A percentile compares a stretch with the other conserved stretches of the same genome.
Conservation (phyloP, 1,284 basidiomycete genomes). For the Ganoderma multipileum region DNA sequence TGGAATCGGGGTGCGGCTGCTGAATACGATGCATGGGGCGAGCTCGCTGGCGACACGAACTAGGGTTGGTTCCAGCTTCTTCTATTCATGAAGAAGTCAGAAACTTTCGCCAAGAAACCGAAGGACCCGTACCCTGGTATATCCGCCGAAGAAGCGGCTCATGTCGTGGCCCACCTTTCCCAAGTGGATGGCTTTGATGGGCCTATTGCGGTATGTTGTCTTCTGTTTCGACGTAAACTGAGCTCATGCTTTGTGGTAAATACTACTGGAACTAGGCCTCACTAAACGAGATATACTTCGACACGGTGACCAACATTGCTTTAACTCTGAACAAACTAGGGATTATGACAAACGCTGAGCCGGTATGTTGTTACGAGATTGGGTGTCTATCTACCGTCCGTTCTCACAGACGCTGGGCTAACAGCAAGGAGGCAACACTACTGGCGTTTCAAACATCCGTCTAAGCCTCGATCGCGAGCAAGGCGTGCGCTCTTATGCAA, state of each 20-base stretch:
- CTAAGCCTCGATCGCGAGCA: neutral
- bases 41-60: neutral
- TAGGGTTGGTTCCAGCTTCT: slow-evolving; percentile 14
- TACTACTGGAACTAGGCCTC: neutral
- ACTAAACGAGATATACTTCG: slow-evolving; percentile 5
- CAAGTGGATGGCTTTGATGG: neutral
- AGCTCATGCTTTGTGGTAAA: neutral
- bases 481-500: slow-evolving; percentile 7
- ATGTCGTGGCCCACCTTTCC: neutral
- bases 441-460: slow-evolving; percentile 10
- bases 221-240: no score
- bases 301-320: neutral
- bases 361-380: neutral
- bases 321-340: slow-evolving; percentile 4
- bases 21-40: slow-evolving; percentile 13
- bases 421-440: slow-evolving; percentile 11
- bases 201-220: neutral
- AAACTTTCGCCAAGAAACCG: slow-evolving; percentile 1
- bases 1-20: slow-evolving; percentile 5
- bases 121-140: slow-evolving; percentile 8
- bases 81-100: slow-evolving; percentile 14
- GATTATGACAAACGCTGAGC: slow-evolving; percentile 3
- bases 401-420: neutral
- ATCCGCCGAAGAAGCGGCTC: neutral
- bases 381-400: no score